These are phyloP conservation scores for Phialophora expanda DNA, from an alignment of 2,329 filamentous ascomycete species.

Conservation along the genomic window DNA sequence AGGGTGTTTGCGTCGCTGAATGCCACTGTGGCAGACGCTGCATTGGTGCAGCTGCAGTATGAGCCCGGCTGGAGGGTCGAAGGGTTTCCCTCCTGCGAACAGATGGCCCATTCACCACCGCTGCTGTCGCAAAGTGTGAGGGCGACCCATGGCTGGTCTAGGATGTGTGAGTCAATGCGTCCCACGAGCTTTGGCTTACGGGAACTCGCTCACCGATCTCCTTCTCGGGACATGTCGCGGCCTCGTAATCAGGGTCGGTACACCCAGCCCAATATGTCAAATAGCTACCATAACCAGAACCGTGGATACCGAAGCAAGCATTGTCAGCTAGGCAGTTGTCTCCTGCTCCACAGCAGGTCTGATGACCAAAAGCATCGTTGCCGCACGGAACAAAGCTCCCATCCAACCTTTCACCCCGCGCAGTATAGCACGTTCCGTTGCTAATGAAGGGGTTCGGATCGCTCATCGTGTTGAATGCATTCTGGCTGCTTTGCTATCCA, in stretches of 20 bases:
- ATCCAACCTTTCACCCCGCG: slow-evolving; percentile 26
- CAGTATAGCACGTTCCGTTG: slow-evolving; percentile 46
- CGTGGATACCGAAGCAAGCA: slow-evolving; percentile 40
- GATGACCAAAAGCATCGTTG: slow-evolving; percentile 43
- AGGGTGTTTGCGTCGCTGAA: slow-evolving; percentile 40
- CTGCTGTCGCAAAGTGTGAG: slow-evolving; percentile 47
- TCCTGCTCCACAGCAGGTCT: slow-evolving; percentile 44
- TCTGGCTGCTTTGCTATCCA: slow-evolving; percentile 12
- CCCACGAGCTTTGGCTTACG: not conserved
- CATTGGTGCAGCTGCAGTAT: slow-evolving; percentile 43
- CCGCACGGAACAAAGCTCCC: slow-evolving; percentile 45
- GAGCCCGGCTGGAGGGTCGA: slow-evolving; percentile 39
- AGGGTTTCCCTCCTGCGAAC: slow-evolving; percentile 40
- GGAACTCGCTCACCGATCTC: slow-evolving; percentile 24
- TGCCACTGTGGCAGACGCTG: slow-evolving; percentile 40
- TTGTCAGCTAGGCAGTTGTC: slow-evolving; percentile 45
- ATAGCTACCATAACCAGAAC: slow-evolving; percentile 27
- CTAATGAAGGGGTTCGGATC: slow-evolving; percentile 41
- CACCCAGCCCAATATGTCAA: slow-evolving; percentile 49
- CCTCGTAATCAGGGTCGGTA: slow-evolving; percentile 44
- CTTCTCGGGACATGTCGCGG: slow-evolving; percentile 47
- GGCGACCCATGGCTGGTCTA: slow-evolving; percentile 44
- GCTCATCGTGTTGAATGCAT: slow-evolving; percentile 21
- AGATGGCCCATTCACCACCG: slow-evolving; percentile 44
- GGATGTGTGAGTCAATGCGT: slow-evolving; percentile 1